Percentiles rank a stretch among this genome's conserved stretches.
phyloP scores from a whole-genome alignment of 1,284 basidiomycete genomes.

The Porodaedalea pini region DNA sequence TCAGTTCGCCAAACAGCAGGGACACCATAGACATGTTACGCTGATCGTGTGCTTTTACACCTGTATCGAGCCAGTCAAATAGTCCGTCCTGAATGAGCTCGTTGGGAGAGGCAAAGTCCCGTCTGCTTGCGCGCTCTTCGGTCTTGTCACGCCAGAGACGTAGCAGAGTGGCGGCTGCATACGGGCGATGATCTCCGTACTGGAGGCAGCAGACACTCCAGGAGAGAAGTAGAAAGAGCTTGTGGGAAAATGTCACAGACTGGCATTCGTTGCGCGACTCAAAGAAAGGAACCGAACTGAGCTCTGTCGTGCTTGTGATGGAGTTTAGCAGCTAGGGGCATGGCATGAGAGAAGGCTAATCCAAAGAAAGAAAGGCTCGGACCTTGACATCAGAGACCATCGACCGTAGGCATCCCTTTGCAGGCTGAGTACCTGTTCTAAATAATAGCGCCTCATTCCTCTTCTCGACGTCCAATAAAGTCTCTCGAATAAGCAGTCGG shows the following conservation, averaged over 20 bases:
- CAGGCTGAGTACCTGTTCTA: conserved; percentile 56
- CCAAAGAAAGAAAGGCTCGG: conserved; percentile 23
- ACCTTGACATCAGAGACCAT: conserved; percentile 77
- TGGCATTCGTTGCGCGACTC: conserved; percentile 35
- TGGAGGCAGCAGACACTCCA: conserved; percentile 86
- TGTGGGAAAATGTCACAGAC: conserved; percentile 54
- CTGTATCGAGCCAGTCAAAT: conserved; percentile 83
- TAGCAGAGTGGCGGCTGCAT: conserved; percentile 76
- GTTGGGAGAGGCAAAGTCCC: conserved; percentile 52
- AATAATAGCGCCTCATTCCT: conserved; percentile 81
- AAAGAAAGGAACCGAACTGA: conserved; percentile 64
- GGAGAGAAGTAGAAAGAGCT: conserved; percentile 77
- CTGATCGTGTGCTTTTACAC: conserved; percentile 54
- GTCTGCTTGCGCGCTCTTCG: conserved; percentile 55
- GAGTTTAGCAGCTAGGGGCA: conserved; percentile 70
- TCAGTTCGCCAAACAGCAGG: conserved; percentile 76
- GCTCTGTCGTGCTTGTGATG: conserved; percentile 67
- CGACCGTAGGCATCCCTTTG: conserved; percentile 52
- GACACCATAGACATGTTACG: conserved; percentile 63
- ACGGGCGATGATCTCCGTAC: conserved; percentile 82
- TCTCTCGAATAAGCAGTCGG: conserved; percentile 43
- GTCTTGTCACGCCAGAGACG: conserved; percentile 65
- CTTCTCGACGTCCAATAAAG: conserved; percentile 54
- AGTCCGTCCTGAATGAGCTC: conserved; percentile 66
- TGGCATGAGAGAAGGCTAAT: background rate